These are phyloP conservation scores for Mycena polygramma DNA, from an alignment of 768 basidiomycete genomes.

Conservation along the genomic window DNA sequence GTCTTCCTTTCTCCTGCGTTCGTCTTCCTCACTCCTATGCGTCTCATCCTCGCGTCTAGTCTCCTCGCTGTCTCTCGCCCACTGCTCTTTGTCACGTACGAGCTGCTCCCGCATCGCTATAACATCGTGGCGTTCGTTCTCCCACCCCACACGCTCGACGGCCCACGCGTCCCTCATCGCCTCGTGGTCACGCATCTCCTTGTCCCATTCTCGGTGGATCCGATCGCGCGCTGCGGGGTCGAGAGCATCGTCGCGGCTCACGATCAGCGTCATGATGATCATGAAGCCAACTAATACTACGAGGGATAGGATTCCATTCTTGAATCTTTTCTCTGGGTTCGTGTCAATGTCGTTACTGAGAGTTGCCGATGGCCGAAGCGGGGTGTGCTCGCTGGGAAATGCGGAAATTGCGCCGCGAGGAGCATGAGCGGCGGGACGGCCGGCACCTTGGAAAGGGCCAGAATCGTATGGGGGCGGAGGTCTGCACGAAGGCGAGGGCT, in stretches of 20 bases:
- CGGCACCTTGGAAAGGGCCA: neutral
- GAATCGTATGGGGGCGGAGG: neutral
- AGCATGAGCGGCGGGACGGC: neutral
- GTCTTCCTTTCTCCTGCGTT: slow-evolving; percentile 35
- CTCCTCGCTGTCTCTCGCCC: slow-evolving; percentile 13
- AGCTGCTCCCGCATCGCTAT: slow-evolving; percentile 20
- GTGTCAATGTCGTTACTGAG: neutral
- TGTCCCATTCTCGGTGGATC: slow-evolving; percentile 15
- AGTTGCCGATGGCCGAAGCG: slow-evolving; percentile 1
- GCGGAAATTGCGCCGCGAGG: neutral
- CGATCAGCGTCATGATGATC: neutral
- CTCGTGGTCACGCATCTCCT: slow-evolving; percentile 10
- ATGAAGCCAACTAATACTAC: neutral
- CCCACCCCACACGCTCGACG: slow-evolving; percentile 19
- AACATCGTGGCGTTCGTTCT: slow-evolving; percentile 10
- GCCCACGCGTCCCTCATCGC: too few relatives aligned
- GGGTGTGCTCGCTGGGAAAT: slow-evolving; percentile 4
- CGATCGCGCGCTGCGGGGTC: slow-evolving; percentile 4
- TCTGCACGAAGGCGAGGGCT: neutral
- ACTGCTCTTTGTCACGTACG: slow-evolving; percentile 17
- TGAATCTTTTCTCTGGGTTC: neutral
- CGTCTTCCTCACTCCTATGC: slow-evolving; percentile 38
- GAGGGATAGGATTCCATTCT: neutral
- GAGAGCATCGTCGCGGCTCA: neutral
- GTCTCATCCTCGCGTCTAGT: too few relatives aligned